A percentile compares a stretch with the other conserved stretches of the same genome.
Evolutionary conservation across 805 yeast species (phyloP).

Genomic region (Candida succiphila): DNA sequence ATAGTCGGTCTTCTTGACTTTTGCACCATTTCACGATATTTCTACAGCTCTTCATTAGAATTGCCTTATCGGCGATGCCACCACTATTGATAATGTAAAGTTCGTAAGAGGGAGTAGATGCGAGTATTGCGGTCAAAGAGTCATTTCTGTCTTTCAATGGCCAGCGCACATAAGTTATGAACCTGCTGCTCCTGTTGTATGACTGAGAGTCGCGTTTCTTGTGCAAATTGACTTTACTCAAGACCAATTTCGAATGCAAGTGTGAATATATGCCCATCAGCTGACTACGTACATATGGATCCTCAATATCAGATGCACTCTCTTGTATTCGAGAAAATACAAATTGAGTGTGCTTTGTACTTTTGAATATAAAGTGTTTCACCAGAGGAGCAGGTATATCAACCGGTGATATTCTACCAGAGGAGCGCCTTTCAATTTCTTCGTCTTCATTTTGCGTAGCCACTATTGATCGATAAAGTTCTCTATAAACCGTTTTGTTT

Average conservation of each 20-base stretch:
- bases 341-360: constrained; percentile 58
- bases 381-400: constrained; percentile 50
- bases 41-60: constrained; percentile 51
- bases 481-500: constrained; percentile 22
- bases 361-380: constrained; percentile 75
- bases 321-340: constrained; percentile 21
- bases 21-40: constrained; percentile 69
- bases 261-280: constrained; percentile 18
- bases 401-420: constrained; percentile 32
- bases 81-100: constrained; percentile 48
- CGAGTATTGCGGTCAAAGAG: constrained; percentile 14
- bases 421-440: constrained; percentile 14
- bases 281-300: constrained; percentile 12
- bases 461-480: constrained; percentile 17
- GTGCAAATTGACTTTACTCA: constrained; percentile 4
- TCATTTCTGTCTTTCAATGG: constrained; percentile 11
- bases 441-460: constrained; percentile 21
- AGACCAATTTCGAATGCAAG: constrained; percentile 13
- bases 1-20: constrained; percentile 58
- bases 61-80: constrained; percentile 43
- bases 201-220: too few relatives aligned
- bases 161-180: constrained; percentile 18
- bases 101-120: constrained; percentile 37
- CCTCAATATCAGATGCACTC: constrained; percentile 6
- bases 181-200: too few relatives aligned